phyloP scores from a whole-genome alignment of 345 rosid genomes.

The Alliaria petiolata region DNA sequence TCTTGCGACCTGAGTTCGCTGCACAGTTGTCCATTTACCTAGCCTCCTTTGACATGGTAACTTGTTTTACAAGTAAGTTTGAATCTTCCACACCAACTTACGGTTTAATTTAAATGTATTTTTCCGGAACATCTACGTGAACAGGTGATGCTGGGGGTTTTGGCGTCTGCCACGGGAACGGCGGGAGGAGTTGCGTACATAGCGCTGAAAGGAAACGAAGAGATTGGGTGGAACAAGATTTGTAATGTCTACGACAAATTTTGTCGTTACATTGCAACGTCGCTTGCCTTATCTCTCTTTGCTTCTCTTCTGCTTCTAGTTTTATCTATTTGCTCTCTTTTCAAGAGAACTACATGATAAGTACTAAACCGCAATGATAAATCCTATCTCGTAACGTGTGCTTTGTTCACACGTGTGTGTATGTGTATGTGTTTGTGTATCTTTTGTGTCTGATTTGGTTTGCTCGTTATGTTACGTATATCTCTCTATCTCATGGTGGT shows the following conservation, averaged over 20 bases:
- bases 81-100: background rate
- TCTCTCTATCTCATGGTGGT: background rate
- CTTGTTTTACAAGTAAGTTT: constrained; percentile 12
- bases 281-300: constrained; percentile 45
- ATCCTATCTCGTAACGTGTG: background rate
- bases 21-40: constrained; percentile 37
- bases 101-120: background rate
- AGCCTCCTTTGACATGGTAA: constrained; percentile 53
- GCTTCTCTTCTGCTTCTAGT: constrained; percentile 58
- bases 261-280: constrained; percentile 51
- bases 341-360: constrained; percentile 36
- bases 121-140: background rate
- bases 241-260: constrained; percentile 55
- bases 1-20: constrained; percentile 37
- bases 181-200: constrained; percentile 70
- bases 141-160: constrained; percentile 71
- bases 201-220: constrained; percentile 64
- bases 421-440: background rate
- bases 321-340: constrained; percentile 45
- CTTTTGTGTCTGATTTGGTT: background rate
- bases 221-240: constrained; percentile 46
- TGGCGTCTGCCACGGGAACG: constrained; percentile 75
- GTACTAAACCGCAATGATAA: constrained; percentile 17
- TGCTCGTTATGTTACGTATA: background rate
- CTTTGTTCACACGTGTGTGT: background rate